Percentiles rank a stretch among this genome's conserved stretches.
Conservation (phyloP, 371 early-diverging fungal species). For the Mortierella sp. region DNA sequence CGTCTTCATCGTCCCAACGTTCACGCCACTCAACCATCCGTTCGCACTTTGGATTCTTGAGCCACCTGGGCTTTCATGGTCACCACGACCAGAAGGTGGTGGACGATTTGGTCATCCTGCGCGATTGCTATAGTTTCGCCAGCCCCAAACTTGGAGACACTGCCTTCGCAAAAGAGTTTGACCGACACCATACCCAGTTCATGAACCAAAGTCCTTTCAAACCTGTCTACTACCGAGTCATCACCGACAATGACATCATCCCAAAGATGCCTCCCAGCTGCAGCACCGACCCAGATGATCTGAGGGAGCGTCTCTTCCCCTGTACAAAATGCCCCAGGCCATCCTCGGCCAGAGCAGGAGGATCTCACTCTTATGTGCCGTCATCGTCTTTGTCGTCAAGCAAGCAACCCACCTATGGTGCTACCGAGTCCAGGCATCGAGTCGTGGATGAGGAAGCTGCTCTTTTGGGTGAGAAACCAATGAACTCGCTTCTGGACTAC, state of each 20-base stretch:
- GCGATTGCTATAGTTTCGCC: slow-evolving; percentile 63
- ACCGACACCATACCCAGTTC: slow-evolving; percentile 24
- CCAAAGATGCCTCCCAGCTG: slow-evolving; percentile 44
- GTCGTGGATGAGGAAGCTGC: not conserved
- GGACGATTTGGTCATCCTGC: slow-evolving; percentile 29
- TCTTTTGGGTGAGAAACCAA: not conserved
- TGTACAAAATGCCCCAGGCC: slow-evolving; percentile 8
- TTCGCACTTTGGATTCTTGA: not conserved
- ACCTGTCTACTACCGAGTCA: slow-evolving; percentile 40
- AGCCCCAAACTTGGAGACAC: slow-evolving; percentile 64
- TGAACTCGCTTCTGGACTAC: slow-evolving; percentile 46
- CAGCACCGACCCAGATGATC: slow-evolving; percentile 29
- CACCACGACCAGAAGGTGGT: slow-evolving; percentile 5
- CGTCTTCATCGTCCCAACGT: not conserved
- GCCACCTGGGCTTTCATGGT: not conserved
- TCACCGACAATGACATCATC: slow-evolving; percentile 43
- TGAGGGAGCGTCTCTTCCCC: slow-evolving; percentile 27
- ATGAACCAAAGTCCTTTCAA: slow-evolving; percentile 12
- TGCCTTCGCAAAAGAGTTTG: slow-evolving; percentile 58
- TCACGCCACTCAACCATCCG: not conserved
- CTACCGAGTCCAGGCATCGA: slow-evolving; percentile 5
- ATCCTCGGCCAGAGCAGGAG: not conserved
- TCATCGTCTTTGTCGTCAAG: not conserved
- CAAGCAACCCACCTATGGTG: slow-evolving; percentile 3
- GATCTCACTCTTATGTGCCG: not conserved